Evolutionary conservation across 2,329 filamentous ascomycete genomes (phyloP), one percentile per base, ranked within the genome.

Genomic region (Penicillium expansum): DNA sequence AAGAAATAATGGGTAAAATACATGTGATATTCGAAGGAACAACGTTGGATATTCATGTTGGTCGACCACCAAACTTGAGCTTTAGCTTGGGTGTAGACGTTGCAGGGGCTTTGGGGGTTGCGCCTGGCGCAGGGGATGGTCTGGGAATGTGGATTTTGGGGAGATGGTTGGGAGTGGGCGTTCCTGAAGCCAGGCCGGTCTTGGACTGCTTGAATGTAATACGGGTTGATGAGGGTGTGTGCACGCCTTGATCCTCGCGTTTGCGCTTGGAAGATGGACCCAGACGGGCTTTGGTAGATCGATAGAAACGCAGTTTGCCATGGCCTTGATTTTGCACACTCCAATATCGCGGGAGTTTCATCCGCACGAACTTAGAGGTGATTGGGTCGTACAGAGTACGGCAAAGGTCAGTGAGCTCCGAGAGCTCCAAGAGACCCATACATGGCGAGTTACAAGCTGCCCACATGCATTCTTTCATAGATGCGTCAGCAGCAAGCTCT

Each of bases 321-420:
- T 78, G 57, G 16, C 84, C 84, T 22, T 80, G 59, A 62, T 84
- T 74, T 62, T 80, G 71, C 30, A 79, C 78, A 54, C 73, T 77
- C 81, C 82, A 87, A 66, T 83, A 85, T 13, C 78, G 79, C 27
- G 85, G 85, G 55, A 81, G 80, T 57, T 77, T 78, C 50, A 87
- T 64, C 10, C 65, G 72, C n/a, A 86, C 74, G 20, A 75, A 71
- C 29, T 81, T 74, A 20, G 76, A 77, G 18, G 80, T 79, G n/a
- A 77, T 68, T 9, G 82, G 73, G 30, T 82, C 77, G 62, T 83
- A 87, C 16, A 88, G 69, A 56, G 85, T 71, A 37, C 75, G 74
- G 60, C 83, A 85, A 35, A 87, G 75, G 59, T 86, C 83, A 18
- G 83, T 73, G 32, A 87, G 76, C 38, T 83, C 80, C 7, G 78